Evolutionary conservation across 371 early-diverging fungal genomes (phyloP).

Genomic region (Mucor saturninus): DNA sequence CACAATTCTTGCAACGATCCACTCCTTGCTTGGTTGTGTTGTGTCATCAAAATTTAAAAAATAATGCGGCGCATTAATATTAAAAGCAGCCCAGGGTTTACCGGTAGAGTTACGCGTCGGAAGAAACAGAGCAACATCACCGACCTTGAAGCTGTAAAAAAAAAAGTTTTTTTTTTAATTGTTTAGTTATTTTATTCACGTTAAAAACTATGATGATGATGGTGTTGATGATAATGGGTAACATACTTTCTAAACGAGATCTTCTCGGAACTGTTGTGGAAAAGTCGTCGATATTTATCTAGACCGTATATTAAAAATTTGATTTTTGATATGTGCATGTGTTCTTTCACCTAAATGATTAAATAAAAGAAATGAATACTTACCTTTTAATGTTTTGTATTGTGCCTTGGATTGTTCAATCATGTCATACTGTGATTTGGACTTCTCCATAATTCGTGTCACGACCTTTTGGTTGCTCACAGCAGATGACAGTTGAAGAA

Average conservation of each 20-base stretch:
- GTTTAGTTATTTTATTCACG: background rate
- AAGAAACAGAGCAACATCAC: conserved; percentile 75
- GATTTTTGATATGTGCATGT: background rate
- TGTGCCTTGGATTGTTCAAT: conserved; percentile 44
- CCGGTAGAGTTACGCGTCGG: conserved; percentile 75
- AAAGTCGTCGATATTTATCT: conserved; percentile 59
- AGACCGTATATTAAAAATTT: conserved; percentile 4
- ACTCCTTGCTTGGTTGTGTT: conserved; percentile 57
- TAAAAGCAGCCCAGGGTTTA: conserved; percentile 84
- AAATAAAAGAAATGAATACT: background rate
- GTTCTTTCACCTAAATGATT: background rate
- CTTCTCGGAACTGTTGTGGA: conserved; percentile 52
- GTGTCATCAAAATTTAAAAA: conserved; percentile 64
- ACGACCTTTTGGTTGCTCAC: conserved; percentile 43
- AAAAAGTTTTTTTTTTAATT: background rate
- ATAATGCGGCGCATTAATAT: conserved; percentile 77
- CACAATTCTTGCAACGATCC: conserved; percentile 72
- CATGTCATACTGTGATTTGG: conserved; percentile 53
- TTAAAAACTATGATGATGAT: background rate
- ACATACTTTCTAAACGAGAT: conserved; percentile 68
- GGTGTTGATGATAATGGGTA: background rate
- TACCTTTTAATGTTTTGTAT: conserved; percentile 48
- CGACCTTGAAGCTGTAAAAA: conserved; percentile 62
- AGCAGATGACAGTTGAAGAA: conserved; percentile 33
- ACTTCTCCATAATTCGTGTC: conserved; percentile 43